Evolutionary conservation across 176 grass and related monocot species (phyloP), one percentile per base, ranked within the genome.

Genomic region (Juncus effusus): DNA sequence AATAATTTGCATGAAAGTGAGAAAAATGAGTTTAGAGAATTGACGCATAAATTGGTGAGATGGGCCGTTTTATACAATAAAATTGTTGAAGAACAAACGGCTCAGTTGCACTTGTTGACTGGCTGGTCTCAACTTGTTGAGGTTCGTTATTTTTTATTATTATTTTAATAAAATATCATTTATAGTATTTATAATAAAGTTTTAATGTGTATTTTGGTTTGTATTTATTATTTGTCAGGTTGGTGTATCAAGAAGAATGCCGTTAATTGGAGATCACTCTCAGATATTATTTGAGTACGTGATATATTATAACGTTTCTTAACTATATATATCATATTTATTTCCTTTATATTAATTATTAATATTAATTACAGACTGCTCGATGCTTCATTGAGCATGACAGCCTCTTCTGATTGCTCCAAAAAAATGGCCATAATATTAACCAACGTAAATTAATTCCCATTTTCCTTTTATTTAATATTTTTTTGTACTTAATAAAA

Each of bases 71-170:
- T 77, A 83, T 92, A 89, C 77, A 97, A 97, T 73, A 91, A 84
- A 80, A 79, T 86, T 82, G 88, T 97, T 69, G 93, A 97, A 89
- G 88, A 97, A 71, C 93, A 97, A 56, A 86, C 93, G 16, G 88
- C 93, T 7, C 93, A 97, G 64, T 82, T 97, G 74, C 93, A 97
- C 73, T 92, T 92, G 93, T 79, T 97, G 63, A 89, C 85, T 72
- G 85, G 85, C 64, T 97, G 93, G 93, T 92, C 93, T 75, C 93
- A 92, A 75, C 83, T 86, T 86, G 88, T 92, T 67, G 93, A 97
- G 75, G 93, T 89, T 65, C 65, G 16, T 28, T 1, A 28, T 80
- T 70, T 19, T 28, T 6, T 85, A 54, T 82, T 53, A 82, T 42
- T 61, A 66, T 72, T 14, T 51, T 38, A 39, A 55, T 38, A 3